Percentiles rank a stretch among this genome's conserved stretches.
phyloP scores from a whole-genome alignment of 768 basidiomycete species.

The Crepidotus variabilis region DNA sequence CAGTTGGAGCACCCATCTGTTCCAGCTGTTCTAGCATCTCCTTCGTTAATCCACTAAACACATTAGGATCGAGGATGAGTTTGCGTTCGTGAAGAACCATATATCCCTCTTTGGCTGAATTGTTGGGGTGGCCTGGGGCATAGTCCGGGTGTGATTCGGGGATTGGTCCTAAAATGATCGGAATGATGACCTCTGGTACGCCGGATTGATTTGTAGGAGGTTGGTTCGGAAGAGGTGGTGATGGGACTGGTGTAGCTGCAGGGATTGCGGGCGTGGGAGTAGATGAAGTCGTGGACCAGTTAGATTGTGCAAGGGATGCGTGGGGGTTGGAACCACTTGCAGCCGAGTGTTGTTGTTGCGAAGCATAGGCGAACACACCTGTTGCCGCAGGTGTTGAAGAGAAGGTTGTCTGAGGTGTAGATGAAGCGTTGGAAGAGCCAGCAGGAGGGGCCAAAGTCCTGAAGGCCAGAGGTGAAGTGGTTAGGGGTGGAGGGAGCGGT shows the following conservation, averaged over 20 bases:
- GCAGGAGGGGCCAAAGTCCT: conserved; percentile 22
- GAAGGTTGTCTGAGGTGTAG: conserved; percentile 18
- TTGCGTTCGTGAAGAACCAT: conserved; percentile 85
- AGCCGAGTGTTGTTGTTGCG: conserved; percentile 25
- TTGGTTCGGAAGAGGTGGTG: conserved; percentile 24
- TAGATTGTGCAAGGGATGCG: conserved; percentile 28
- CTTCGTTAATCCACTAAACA: conserved; percentile 74
- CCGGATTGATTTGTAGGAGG: conserved; percentile 18
- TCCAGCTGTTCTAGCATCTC: conserved; percentile 76
- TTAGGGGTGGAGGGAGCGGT: conserved; percentile 65
- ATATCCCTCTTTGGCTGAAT: conserved; percentile 49
- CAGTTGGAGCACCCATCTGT: conserved; percentile 76
- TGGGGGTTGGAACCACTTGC: conserved; percentile 34
- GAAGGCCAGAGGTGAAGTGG: conserved; percentile 56
- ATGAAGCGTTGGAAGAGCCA: conserved; percentile 1
- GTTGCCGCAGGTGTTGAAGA: conserved; percentile 28
- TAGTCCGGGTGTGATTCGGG: conserved; percentile 59
- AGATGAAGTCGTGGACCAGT: conserved; percentile 32
- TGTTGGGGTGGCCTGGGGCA: conserved; percentile 41
- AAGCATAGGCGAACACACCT: conserved; percentile 38
- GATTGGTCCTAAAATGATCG: conserved; percentile 73
- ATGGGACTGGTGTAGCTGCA: conserved; percentile 16
- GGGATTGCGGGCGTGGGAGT: conserved; percentile 21
- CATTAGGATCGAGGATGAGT: conserved; percentile 78
- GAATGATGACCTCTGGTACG: conserved; percentile 61